Percentiles rank a stretch among this genome's conserved stretches.
These are phyloP conservation scores for Cercospora janseana DNA, from an alignment of 2,329 filamentous ascomycete genomes.

Conservation along the genomic window DNA sequence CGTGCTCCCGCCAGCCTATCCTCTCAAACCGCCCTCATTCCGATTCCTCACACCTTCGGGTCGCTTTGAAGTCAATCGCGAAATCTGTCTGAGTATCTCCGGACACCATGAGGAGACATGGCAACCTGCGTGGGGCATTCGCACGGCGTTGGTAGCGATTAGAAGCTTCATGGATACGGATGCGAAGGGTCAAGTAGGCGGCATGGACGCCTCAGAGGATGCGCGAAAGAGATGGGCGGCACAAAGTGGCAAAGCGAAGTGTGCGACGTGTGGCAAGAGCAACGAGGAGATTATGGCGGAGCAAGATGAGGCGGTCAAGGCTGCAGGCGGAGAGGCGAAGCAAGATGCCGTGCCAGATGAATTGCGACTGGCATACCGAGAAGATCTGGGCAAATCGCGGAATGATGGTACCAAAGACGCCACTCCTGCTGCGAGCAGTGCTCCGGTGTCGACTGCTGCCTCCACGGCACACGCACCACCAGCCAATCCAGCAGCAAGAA, in stretches of 20 bases:
- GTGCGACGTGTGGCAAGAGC: conserved; percentile 63
- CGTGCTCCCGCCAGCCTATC: conserved; percentile 82
- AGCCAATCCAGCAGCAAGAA: conserved; percentile 10
- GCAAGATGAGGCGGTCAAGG: conserved; percentile 58
- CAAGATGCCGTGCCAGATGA: conserved; percentile 54
- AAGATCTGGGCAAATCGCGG: conserved; percentile 58
- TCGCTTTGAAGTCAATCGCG: conserved; percentile 91
- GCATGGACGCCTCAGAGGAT: conserved; percentile 70
- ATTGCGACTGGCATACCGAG: conserved; percentile 67
- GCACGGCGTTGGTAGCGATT: conserved; percentile 78
- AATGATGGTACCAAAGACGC: conserved; percentile 18
- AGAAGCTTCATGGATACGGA: conserved; percentile 92
- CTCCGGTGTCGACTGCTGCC: conserved; percentile 19
- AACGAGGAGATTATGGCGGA: conserved; percentile 74
- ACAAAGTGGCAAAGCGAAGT: conserved; percentile 66
- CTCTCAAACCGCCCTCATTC: conserved; percentile 89
- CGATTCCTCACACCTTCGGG: conserved; percentile 90
- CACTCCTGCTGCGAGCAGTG: conserved; percentile 4
- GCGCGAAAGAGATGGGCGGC: conserved; percentile 68
- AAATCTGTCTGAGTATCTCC: conserved; percentile 91
- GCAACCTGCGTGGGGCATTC: conserved; percentile 96
- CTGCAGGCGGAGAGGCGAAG: conserved; percentile 45
- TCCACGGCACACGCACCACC: conserved; percentile 3
- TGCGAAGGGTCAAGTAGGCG: conserved; percentile 82
- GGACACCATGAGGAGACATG: conserved; percentile 98